Conservation (phyloP, 2,329 filamentous ascomycete species). For the Hirsutella thompsonii region DNA sequence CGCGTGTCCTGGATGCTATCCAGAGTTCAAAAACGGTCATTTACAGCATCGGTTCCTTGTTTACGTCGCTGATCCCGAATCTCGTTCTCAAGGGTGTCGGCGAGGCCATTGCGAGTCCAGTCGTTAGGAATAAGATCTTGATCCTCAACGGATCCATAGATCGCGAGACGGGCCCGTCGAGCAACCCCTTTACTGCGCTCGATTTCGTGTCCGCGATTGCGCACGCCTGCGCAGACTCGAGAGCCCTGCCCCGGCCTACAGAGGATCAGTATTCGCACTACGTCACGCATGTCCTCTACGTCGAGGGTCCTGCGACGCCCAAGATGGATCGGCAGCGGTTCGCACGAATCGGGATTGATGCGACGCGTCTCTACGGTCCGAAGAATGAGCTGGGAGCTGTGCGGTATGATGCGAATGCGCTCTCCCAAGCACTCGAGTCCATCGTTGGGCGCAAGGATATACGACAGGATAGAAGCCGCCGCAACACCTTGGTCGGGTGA, state of each 20-base stretch:
- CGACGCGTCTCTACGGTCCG: constrained; percentile 63
- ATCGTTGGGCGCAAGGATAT: constrained; percentile 50
- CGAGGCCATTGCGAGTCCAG: constrained; percentile 32
- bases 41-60: constrained; percentile 89
- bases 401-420: constrained; percentile 62
- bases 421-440: constrained; percentile 63
- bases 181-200: constrained; percentile 52
- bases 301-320: constrained; percentile 60
- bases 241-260: constrained; percentile 27
- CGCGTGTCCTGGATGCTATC: constrained; percentile 62
- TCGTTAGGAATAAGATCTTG: constrained; percentile 57
- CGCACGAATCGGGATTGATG: constrained; percentile 57
- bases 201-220: constrained; percentile 78
- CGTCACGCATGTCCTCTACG: constrained; percentile 72
- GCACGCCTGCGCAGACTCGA: constrained; percentile 58
- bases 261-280: constrained; percentile 48
- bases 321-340: constrained; percentile 55
- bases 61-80: constrained; percentile 77
- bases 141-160: constrained; percentile 77
- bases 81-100: constrained; percentile 66
- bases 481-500: constrained; percentile 29
- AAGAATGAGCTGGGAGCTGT: constrained; percentile 28
- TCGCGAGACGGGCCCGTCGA: constrained; percentile 68
- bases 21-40: constrained; percentile 54
- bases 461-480: constrained; percentile 23